phyloP scores from a whole-genome alignment of 2,329 filamentous ascomycete species.

The Aureobasidium sp. region DNA sequence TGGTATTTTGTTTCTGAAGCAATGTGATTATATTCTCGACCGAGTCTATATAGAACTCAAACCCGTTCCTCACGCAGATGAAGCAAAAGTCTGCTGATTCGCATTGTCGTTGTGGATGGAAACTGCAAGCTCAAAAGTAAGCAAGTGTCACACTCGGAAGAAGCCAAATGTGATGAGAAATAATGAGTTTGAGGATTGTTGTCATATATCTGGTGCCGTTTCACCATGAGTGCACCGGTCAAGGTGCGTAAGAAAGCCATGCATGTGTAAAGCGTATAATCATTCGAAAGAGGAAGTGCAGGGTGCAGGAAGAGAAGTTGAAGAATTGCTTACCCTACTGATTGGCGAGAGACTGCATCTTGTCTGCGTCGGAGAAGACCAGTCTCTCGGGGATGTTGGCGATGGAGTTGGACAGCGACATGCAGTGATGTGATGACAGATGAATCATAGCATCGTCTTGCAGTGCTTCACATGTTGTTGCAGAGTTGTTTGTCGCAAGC shows the following conservation, averaged over 20 bases:
- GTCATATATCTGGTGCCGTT: conserved; percentile 41
- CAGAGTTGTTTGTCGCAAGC: background rate
- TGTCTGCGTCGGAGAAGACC: background rate
- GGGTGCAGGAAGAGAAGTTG: background rate
- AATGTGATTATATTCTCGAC: too few species aligned
- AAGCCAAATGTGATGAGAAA: background rate
- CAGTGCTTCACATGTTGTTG: background rate
- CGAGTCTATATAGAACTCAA: too few species aligned
- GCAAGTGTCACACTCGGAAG: background rate
- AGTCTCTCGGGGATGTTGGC: background rate
- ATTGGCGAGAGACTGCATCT: background rate
- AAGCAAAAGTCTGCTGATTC: too few species aligned
- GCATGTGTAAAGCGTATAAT: conserved; percentile 80
- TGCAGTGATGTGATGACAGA: background rate
- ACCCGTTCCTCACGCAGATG: too few species aligned
- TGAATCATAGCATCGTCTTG: background rate
- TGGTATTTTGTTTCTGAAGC: too few species aligned
- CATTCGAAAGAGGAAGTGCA: conserved; percentile 39
- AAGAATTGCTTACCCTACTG: background rate
- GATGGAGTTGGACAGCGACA: background rate
- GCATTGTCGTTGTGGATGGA: too few species aligned
- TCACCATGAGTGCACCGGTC: conserved; percentile 44
- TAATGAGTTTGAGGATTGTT: background rate
- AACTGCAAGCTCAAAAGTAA: background rate
- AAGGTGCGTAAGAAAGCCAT: conserved; percentile 72